A percentile compares a stretch with the other conserved stretches of the same genome.
These are phyloP conservation scores for Fusarium mexicanum DNA, from an alignment of 2,329 filamentous ascomycete species.

Conservation along the genomic window DNA sequence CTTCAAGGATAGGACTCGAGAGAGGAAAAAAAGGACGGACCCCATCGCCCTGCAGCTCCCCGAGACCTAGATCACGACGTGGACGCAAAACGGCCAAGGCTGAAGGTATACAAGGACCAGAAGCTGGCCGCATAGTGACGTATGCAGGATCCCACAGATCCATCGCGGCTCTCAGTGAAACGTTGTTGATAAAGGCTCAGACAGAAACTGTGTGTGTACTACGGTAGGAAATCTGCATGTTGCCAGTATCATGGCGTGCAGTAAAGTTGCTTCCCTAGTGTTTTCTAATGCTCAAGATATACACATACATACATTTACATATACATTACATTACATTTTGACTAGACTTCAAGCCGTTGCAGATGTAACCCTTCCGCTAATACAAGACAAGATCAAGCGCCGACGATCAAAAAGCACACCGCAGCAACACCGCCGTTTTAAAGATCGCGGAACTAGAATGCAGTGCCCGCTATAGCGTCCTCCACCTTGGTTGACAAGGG, in stretches of 20 bases:
- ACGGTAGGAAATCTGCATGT: conserved; percentile 6
- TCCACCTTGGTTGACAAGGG: conserved; percentile 25
- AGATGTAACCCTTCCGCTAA: conserved; percentile 33
- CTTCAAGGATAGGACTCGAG: conserved; percentile 11
- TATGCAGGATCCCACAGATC: conserved; percentile 34
- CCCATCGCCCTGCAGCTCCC: conserved; percentile 25
- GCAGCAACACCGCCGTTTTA: conserved; percentile 27
- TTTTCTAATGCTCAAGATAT: conserved; percentile 33
- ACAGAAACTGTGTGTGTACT: background rate
- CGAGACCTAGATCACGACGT: conserved; percentile 30
- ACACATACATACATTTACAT: conserved; percentile 32
- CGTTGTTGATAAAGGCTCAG: background rate
- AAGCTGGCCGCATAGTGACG: conserved; percentile 38
- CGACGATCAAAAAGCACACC: conserved; percentile 27
- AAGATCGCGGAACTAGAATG: conserved; percentile 34
- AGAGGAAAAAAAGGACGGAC: background rate
- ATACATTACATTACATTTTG: conserved; percentile 16
- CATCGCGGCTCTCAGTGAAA: conserved; percentile 16
- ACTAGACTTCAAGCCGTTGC: conserved; percentile 5
- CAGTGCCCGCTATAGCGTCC: conserved; percentile 35
- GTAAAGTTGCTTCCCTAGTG: conserved; percentile 11
- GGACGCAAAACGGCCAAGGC: conserved; percentile 37
- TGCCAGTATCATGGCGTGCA: conserved; percentile 28
- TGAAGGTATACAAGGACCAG: conserved; percentile 29
- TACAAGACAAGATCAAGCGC: conserved; percentile 30